A percentile compares a stretch with the other conserved stretches of the same genome.
Conservation (phyloP, 108 stramenopile species). For the Cyclotella baltica region DNA sequence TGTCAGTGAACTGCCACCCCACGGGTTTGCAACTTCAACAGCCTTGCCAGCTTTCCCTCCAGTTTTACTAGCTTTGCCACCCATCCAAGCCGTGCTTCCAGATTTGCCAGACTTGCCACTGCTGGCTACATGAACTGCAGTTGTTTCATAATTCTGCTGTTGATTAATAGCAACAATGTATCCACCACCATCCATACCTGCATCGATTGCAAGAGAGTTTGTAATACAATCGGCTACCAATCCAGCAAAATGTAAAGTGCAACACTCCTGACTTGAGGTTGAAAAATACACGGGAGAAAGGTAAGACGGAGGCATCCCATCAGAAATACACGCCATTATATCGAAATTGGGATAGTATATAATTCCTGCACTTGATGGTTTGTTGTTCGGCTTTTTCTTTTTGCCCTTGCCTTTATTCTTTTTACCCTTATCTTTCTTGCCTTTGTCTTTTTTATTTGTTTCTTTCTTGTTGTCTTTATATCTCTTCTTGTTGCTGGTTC, state of each 20-base stretch:
- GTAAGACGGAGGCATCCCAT: too few relatives aligned
- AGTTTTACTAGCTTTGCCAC: not conserved
- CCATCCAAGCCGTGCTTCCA: not conserved
- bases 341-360: too few relatives aligned
- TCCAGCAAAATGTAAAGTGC: not conserved
- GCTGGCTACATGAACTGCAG: too few relatives aligned
- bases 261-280: not conserved
- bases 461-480: not conserved
- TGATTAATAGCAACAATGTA: not conserved
- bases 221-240: conserved; percentile 4
- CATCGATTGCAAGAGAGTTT: not conserved
- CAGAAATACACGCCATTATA: too few relatives aligned
- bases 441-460: not conserved
- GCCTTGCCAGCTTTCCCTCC: conserved; percentile 1
- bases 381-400: too few relatives aligned
- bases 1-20: not conserved
- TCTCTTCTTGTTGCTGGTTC: not conserved
- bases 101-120: conserved; percentile 18
- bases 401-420: too few relatives aligned
- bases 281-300: not conserved
- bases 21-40: not conserved
- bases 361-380: too few relatives aligned
- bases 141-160: too few relatives aligned
- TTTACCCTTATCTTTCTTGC: not conserved
- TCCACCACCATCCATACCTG: not conserved